Conservation (phyloP, 257 asterid species). For the Jasminum sambac region DNA sequence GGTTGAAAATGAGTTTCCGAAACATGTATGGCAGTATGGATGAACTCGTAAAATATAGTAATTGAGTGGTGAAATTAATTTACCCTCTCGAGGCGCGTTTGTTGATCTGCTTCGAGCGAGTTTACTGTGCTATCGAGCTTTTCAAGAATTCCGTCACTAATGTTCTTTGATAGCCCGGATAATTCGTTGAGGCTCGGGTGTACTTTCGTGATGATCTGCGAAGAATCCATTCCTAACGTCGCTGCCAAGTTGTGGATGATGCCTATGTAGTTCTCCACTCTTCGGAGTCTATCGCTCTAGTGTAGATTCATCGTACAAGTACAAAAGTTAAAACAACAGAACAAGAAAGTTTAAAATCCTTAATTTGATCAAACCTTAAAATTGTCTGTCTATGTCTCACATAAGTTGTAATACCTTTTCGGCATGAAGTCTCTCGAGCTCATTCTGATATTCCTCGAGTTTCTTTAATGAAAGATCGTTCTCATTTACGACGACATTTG, state of each 20-base stretch:
- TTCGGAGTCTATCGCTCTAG: constrained; percentile 77
- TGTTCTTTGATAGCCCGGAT: constrained; percentile 91
- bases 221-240: constrained; percentile 85
- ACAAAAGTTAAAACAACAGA: constrained; percentile 21
- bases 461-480: constrained; percentile 81
- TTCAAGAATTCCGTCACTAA: constrained; percentile 68
- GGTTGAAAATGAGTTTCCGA: no score
- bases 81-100: constrained; percentile 78
- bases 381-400: neutral
- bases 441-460: constrained; percentile 82
- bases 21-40: neutral
- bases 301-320: constrained; percentile 1
- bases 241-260: constrained; percentile 61
- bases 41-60: neutral
- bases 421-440: constrained; percentile 81
- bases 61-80: neutral
- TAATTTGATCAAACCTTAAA: constrained; percentile 7
- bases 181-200: constrained; percentile 94
- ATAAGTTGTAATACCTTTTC: constrained; percentile 62
- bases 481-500: constrained; percentile 53
- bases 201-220: constrained; percentile 88
- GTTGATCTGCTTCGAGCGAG: constrained; percentile 81
- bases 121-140: constrained; percentile 75
- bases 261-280: constrained; percentile 75
- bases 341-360: constrained; percentile 9